A percentile compares a stretch with the other conserved stretches of the same genome.
phyloP scores from a whole-genome alignment of 495 filamentous ascomycete genomes.

The Aspergillus ostianus region DNA sequence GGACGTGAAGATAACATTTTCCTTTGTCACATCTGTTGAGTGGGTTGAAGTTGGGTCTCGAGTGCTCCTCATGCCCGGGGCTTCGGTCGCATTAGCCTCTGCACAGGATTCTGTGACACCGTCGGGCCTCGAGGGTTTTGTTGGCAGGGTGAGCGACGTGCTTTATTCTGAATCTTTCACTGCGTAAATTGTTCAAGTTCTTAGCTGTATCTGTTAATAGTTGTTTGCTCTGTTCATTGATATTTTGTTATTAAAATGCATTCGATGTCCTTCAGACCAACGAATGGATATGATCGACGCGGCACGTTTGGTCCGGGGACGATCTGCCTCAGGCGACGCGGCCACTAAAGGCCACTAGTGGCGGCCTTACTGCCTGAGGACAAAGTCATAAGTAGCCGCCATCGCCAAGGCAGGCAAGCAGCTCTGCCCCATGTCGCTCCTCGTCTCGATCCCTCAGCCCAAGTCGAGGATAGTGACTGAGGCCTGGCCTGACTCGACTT shows the following conservation, averaged over 20 bases:
- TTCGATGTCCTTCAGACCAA: too few relatives aligned
- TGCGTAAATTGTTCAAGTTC: background rate
- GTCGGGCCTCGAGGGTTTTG: conserved; percentile 49
- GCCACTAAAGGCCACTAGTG: background rate
- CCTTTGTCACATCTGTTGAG: conserved; percentile 72
- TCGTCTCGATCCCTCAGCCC: too few relatives aligned
- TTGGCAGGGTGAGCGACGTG: conserved; percentile 44
- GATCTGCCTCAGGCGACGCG: conserved; percentile 9
- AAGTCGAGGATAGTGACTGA: too few relatives aligned
- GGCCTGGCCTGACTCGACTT: too few relatives aligned
- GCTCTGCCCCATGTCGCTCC: too few relatives aligned
- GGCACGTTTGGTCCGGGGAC: conserved; percentile 8
- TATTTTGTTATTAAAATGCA: too few relatives aligned
- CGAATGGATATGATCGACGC: too few relatives aligned
- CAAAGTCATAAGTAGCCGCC: too few relatives aligned
- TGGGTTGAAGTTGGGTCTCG: conserved; percentile 81
- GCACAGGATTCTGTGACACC: conserved; percentile 23
- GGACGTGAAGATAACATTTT: conserved; percentile 67
- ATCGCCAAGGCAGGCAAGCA: too few relatives aligned
- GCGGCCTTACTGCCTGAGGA: too few relatives aligned
- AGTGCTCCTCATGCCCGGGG: conserved; percentile 74
- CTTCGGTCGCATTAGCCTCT: conserved; percentile 34
- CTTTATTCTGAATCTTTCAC: conserved; percentile 18
- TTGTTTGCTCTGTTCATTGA: too few relatives aligned
- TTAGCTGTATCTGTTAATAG: background rate